Evolutionary conservation across 192 early-diverging fungal genomes (phyloP).

Genomic region (Podila horticola): DNA sequence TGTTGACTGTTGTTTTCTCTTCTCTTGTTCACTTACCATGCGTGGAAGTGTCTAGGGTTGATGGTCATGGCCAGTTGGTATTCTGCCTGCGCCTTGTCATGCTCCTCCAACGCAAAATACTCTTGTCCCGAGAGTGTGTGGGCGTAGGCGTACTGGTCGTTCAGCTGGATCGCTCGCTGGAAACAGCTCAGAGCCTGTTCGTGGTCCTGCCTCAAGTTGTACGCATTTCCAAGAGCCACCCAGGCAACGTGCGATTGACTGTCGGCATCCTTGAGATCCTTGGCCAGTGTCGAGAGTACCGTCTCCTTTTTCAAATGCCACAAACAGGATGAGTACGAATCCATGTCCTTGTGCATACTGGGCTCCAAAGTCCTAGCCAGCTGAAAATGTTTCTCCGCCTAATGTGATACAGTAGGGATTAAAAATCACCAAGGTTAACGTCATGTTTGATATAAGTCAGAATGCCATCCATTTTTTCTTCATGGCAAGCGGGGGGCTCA

Average conservation of each 20-base stretch:
- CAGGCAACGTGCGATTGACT: conserved; percentile 83
- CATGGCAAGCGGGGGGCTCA: conserved; percentile 11
- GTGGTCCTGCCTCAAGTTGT: conserved; percentile 80
- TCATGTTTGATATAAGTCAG: neutral
- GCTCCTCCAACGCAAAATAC: conserved; percentile 76
- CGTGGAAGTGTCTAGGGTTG: conserved; percentile 83
- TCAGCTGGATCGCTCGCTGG: conserved; percentile 76
- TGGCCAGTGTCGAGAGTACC: conserved; percentile 77
- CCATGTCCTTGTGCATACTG: conserved; percentile 81
- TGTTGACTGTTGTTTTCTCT: neutral
- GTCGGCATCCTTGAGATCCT: conserved; percentile 74
- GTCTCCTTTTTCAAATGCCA: conserved; percentile 87
- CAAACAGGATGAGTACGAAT: conserved; percentile 83
- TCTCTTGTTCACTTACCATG: conserved; percentile 69
- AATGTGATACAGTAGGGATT: neutral
- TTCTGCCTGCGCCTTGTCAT: conserved; percentile 76
- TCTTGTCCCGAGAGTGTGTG: conserved; percentile 90
- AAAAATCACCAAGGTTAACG: neutral
- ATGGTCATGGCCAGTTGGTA: conserved; percentile 79
- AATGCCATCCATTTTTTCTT: neutral
- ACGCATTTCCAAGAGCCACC: conserved; percentile 79
- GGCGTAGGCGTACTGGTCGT: conserved; percentile 77
- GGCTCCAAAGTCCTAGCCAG: conserved; percentile 71
- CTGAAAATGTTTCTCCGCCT: conserved; percentile 68
- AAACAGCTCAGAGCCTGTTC: conserved; percentile 81